phyloP scores from a whole-genome alignment of 495 filamentous ascomycete genomes.

The Cercophora scortea region DNA sequence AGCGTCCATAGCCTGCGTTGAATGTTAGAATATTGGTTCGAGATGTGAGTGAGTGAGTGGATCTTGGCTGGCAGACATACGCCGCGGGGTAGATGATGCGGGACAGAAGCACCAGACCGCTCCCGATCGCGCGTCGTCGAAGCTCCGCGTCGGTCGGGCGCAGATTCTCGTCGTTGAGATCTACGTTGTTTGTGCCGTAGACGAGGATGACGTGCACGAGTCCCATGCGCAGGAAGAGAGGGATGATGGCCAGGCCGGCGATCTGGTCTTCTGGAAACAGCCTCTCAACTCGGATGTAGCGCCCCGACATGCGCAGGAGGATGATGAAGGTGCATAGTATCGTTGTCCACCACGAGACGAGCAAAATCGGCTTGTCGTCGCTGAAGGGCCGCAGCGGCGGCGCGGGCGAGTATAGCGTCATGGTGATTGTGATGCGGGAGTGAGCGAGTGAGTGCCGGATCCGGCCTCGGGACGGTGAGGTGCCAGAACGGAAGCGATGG shows the following conservation, averaged over 20 bases:
- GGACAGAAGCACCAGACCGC: slow-evolving; percentile 53
- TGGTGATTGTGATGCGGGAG: slow-evolving; percentile 10
- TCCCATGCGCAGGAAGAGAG: slow-evolving; percentile 71
- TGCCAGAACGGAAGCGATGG: too few relatives aligned
- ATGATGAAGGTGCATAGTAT: slow-evolving; percentile 73
- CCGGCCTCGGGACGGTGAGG: too few relatives aligned
- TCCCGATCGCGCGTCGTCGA: slow-evolving; percentile 45
- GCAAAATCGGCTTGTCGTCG: slow-evolving; percentile 65
- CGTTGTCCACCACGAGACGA: slow-evolving; percentile 92
- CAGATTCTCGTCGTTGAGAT: slow-evolving; percentile 18
- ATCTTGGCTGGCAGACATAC: slow-evolving; percentile 35
- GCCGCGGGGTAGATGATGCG: slow-evolving; percentile 59
- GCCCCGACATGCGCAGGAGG: slow-evolving; percentile 62
- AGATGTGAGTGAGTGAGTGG: neutral
- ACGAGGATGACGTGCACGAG: slow-evolving; percentile 75
- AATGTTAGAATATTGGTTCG: neutral
- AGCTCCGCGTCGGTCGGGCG: slow-evolving; percentile 36
- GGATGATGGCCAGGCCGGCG: slow-evolving; percentile 70
- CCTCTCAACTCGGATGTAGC: slow-evolving; percentile 70
- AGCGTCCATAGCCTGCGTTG: slow-evolving; percentile 72
- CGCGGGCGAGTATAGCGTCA: slow-evolving; percentile 47
- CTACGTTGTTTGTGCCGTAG: slow-evolving; percentile 82
- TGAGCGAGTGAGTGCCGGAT: too few relatives aligned
- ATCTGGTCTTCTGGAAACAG: slow-evolving; percentile 83
- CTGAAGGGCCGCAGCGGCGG: slow-evolving; percentile 48